Percentiles rank a stretch among this genome's conserved stretches.
Conservation (phyloP, 768 basidiomycete species). For the Boletus sp. region DNA sequence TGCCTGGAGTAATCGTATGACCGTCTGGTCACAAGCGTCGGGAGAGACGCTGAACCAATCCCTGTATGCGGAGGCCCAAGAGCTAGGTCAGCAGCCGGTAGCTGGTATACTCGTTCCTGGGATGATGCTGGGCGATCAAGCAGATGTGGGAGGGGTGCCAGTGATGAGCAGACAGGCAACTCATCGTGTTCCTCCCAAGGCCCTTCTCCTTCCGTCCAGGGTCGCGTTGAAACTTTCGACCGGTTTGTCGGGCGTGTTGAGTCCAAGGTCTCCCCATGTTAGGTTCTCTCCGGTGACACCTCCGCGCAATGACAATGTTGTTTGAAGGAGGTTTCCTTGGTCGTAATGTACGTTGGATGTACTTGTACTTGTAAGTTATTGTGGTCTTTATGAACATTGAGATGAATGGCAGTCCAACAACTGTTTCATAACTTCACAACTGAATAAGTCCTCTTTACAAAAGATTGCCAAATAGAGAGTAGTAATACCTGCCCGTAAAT, state of each 20-base stretch:
- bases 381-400: not conserved
- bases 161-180: not conserved
- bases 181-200: not conserved
- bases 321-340: not conserved
- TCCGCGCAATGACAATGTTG: constrained; percentile 3
- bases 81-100: not conserved
- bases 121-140: not conserved
- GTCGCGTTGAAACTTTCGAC: not conserved
- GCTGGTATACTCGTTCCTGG: not conserved
- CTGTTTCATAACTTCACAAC: too few species aligned
- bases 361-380: constrained; percentile 1
- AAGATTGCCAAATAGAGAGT: not conserved
- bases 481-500: not conserved
- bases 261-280: not conserved
- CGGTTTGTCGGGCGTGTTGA: not conserved
- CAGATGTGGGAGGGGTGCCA: not conserved
- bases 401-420: too few species aligned
- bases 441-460: not conserved
- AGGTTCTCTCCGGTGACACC: not conserved
- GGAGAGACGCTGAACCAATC: constrained; percentile 38
- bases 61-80: constrained; percentile 3
- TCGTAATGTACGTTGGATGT: not conserved
- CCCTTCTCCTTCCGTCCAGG: constrained; percentile 3
- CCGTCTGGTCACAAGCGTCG: constrained; percentile 38
- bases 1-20: constrained; percentile 13